These are phyloP conservation scores for Crepidotus variabilis DNA, from an alignment of 768 basidiomycete species.

Conservation along the genomic window DNA sequence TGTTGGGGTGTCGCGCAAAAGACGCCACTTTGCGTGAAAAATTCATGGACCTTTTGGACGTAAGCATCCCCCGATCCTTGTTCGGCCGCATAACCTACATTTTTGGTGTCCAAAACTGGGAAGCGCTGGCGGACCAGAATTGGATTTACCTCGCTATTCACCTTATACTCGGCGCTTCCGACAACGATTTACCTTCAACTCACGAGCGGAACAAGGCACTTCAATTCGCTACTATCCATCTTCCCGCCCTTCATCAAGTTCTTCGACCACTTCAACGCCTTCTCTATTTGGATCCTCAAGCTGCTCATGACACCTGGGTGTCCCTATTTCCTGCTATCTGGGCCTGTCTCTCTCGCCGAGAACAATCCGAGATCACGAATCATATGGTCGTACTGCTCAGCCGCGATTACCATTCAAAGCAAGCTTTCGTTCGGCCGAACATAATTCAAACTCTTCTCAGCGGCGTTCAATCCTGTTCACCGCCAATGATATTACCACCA, in stretches of 20 bases:
- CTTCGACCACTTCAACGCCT: constrained; percentile 80
- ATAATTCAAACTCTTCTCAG: constrained; percentile 87
- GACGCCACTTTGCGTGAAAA: constrained; percentile 75
- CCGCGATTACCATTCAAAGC: constrained; percentile 90
- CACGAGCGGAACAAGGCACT: constrained; percentile 38
- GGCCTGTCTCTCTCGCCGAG: constrained; percentile 79
- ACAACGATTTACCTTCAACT: constrained; percentile 34
- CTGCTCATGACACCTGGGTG: constrained; percentile 83
- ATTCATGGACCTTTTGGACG: constrained; percentile 88
- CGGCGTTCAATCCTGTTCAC: constrained; percentile 80
- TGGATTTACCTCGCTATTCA: constrained; percentile 94
- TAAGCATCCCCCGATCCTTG: constrained; percentile 81
- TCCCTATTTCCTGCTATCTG: constrained; percentile 84
- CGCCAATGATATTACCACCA: constrained; percentile 87
- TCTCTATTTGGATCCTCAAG: constrained; percentile 71
- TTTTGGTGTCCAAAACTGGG: constrained; percentile 93
- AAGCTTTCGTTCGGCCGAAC: constrained; percentile 87
- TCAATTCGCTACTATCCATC: constrained; percentile 30
- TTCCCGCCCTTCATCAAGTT: constrained; percentile 49
- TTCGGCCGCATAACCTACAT: constrained; percentile 84
- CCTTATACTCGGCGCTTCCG: constrained; percentile 69
- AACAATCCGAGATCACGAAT: constrained; percentile 85
- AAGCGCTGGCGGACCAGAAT: constrained; percentile 84
- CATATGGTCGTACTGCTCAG: constrained; percentile 88
- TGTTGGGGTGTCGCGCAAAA: constrained; percentile 84